Base-by-base conservation (phyloP, 768 basidiomycete species). In the Mrakia hoshinonis region DNA sequence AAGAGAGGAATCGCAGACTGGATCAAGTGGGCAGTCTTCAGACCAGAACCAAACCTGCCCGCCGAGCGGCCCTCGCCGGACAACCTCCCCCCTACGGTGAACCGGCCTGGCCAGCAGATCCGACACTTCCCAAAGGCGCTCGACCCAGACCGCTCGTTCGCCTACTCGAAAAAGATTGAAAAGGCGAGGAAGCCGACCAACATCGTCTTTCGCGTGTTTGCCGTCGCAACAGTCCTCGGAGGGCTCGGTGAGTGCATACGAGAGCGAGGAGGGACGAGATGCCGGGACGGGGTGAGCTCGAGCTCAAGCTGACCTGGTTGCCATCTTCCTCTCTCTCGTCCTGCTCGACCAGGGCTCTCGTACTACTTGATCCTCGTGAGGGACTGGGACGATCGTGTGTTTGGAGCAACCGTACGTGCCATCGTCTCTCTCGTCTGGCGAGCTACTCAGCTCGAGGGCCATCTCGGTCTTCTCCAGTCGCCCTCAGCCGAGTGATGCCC, bases 151-250 rank as follows among this genome's bases (percentile, higher is more conserved):
- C 31, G 58, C 34, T 51, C 49, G 49, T 24, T 51, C 22, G 49
- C 49, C 58, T 61, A 58, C 55, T 58, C 55, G 18, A 58, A 58
- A 36, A 58, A 58, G 29, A 58, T 58, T 20, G 55, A 58, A 58
- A 58, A 58, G 15, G 29, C 55, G 29, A 34, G 55, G 29, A 58
- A 58, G 34, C 55, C 55, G 1, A 58, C 31, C 11, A 7, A 15
- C 10, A 58, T 58, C 29, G 55, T 18, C 7, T 58, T 29, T 34
- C 26, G 55, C 18, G 29, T 58, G 24, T 58, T 58, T 34, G 18
- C 18, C 29, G 34, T 58, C 12, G 2, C 13, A 5, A 18, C 34
- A 4, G 13, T 15, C 20, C 24, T 26, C 4, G 12, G 4, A 26
- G 29, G 3, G 1, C 18, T 20, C 20, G 55, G 55, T 60, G 18